A percentile compares a stretch with the other conserved stretches of the same genome.
phyloP scores from a whole-genome alignment of 345 rosid genomes.

The Tarenaya hassleriana region DNA sequence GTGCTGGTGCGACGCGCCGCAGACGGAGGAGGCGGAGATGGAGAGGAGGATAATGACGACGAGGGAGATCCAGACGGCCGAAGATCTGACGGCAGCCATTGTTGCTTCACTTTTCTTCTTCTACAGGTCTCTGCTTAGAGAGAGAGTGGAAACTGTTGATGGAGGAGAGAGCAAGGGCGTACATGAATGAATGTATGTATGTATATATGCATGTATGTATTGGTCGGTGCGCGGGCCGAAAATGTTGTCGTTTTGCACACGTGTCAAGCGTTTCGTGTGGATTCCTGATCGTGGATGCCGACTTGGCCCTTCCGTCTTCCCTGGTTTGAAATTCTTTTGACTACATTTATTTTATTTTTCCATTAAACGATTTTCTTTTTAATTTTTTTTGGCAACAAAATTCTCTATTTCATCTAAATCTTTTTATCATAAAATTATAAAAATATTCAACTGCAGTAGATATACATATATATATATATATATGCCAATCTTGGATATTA shows the following conservation, averaged over 20 bases:
- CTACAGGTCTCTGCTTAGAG: background rate
- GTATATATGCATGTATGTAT: background rate
- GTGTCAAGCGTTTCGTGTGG: conserved; percentile 25
- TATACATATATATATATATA: too few species aligned
- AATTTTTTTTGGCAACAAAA: too few species aligned
- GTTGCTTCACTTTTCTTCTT: background rate
- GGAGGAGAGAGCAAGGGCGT: conserved; percentile 3
- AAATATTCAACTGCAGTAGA: too few species aligned
- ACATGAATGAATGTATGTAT: too few species aligned
- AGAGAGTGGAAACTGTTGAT: background rate
- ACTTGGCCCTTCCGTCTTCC: conserved; percentile 28
- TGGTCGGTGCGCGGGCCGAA: conserved; percentile 20
- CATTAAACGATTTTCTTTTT: background rate
- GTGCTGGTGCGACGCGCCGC: conserved; percentile 26
- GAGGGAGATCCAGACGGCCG: background rate
- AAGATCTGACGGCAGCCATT: conserved; percentile 8
- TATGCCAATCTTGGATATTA: too few species aligned
- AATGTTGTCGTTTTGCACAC: conserved; percentile 29
- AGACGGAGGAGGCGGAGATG: conserved; percentile 5
- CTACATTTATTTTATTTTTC: background rate
- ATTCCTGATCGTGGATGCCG: conserved; percentile 30
- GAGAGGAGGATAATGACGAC: conserved; percentile 10
- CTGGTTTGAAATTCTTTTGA: background rate
- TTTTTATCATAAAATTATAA: too few species aligned
- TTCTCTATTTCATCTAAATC: too few species aligned